Evolutionary conservation across 805 yeast genomes (phyloP).

Genomic region (Lipomyces lipofer): DNA sequence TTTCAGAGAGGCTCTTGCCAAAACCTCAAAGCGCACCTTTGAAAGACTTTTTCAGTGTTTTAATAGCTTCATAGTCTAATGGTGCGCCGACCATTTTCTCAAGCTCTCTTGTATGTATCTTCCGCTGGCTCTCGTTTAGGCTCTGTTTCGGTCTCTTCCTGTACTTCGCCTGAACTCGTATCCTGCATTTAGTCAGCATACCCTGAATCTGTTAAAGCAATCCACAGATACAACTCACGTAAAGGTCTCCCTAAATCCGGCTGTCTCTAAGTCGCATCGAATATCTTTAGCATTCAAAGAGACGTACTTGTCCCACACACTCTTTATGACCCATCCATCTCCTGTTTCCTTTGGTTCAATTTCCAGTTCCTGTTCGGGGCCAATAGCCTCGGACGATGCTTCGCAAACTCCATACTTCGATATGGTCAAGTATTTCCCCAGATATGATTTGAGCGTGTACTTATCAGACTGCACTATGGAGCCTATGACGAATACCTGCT

Average conservation of each 20-base stretch:
- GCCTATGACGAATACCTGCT: slow-evolving; percentile 40
- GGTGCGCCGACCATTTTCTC: slow-evolving; percentile 35
- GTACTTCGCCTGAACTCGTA: slow-evolving; percentile 36
- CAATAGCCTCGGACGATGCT: slow-evolving; percentile 41
- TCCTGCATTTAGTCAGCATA: slow-evolving; percentile 5
- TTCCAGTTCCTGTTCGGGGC: slow-evolving; percentile 37
- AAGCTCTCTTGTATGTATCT: slow-evolving; percentile 32
- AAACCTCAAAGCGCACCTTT: slow-evolving; percentile 20
- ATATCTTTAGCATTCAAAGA: slow-evolving; percentile 17
- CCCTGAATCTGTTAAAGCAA: background rate
- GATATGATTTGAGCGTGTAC: slow-evolving; percentile 38
- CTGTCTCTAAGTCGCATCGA: slow-evolving; percentile 27
- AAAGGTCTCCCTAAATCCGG: slow-evolving; percentile 24
- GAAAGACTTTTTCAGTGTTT: slow-evolving; percentile 33
- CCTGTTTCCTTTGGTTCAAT: slow-evolving; percentile 15
- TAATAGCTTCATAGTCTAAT: slow-evolving; percentile 31
- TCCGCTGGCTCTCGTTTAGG: slow-evolving; percentile 4
- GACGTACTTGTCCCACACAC: slow-evolving; percentile 25
- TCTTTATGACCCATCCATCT: slow-evolving; percentile 35
- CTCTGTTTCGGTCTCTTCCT: slow-evolving; percentile 18
- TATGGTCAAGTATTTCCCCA: slow-evolving; percentile 37
- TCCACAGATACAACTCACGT: background rate
- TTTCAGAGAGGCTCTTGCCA: background rate
- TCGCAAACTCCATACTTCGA: slow-evolving; percentile 30
- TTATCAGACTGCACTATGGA: slow-evolving; percentile 28